Evolutionary conservation across 139 green algal species (phyloP), one percentile per base, ranked within the genome.

Genomic region (Trebouxia sp.): DNA sequence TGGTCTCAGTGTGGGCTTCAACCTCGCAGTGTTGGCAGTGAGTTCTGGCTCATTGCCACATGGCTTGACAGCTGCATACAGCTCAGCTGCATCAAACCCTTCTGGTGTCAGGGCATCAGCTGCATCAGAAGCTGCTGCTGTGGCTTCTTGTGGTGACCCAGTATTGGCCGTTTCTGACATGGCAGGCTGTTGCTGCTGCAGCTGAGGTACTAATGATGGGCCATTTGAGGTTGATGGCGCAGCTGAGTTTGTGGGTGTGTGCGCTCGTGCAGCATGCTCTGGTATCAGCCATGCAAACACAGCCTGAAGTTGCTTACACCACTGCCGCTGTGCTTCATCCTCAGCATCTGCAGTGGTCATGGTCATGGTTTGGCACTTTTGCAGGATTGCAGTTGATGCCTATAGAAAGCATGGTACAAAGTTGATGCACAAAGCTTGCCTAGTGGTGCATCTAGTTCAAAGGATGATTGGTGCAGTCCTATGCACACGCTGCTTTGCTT

Each of bases 21-120:
- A 88, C 51, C 79, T 79, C 0, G 78, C 72, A 0, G 85, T 65
- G 8, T 81, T 75, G 37, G 15, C 32, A 70, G 30, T 62, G n/a
- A 91, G 80, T 78, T 90, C 76, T 1, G 79, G 65, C 84, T 95
- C 92, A 8, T 42, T 10, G 0, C 90, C 92, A 1, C n/a, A 76
- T 0, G 92, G 92, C 83, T 90, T 90, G 1, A 94, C 83, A 0
- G 84, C 84, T n/a, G 81, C 26, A 39, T 94, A 96, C n/a, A 96
- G 66, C 65, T 86, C 79, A 4, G 86, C 76, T 1, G 84, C 88
- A 80, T 93, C 86, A 43, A 92, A 89, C 2, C 79, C 58, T 26
- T 56, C 56, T 1, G 51, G 14, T 15, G 41, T 15, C 1, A n/a
- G n/a, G 1, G 17, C 17, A 15, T 53, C 30, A 30, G 11, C 72